Base-by-base conservation (phyloP, 225 moss, liverwort and hornwort species). In the Sphagnum contortum region DNA sequence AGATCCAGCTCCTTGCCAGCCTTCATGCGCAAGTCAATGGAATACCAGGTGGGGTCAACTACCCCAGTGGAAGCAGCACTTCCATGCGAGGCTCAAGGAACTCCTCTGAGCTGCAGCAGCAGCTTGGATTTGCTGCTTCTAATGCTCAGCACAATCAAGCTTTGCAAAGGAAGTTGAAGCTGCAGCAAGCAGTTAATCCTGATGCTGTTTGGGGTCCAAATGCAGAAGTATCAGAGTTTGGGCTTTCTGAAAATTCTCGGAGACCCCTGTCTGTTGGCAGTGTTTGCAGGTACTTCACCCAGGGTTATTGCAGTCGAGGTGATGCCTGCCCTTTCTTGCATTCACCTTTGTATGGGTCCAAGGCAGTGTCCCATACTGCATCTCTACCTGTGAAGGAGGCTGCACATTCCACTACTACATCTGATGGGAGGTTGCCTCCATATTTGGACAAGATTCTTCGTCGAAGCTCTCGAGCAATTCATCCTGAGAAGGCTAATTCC, bases 241-340 rank as follows among this genome's bases (percentile, higher is more conserved):
- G n/a, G 6, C 55, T 9, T 4, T 6, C 56, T 45, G 73, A 81
- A 4, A 56, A 49, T 3, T 55, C 48, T 66, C 73, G 83, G n/a
- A 70, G 29, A 1, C 1, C 61, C 61, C 68, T 55, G 5, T 5
- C 65, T 6, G 63, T 10, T 44, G 75, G 74, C 48, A 80, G 79
- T 49, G 60, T 82, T 56, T 87, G 86, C 63, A 76, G 86, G 14
- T 87, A 82, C 53, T 82, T 80, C 63, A 73, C 72, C 3, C 80
- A 79, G 62, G 86, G 86, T 46, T 82, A 87, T 45, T 87, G 86
- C 69, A 87, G 80, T 61, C 86, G 86, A 12, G 82, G 86, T 47
- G 80, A 87, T 68, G 74, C 79, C 48, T 86, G 85, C 61, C 85
- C 85, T 48, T 86, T 86, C 63, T 48, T 81, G 29, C 85, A 86